Base-by-base conservation (phyloP, 2,329 filamentous ascomycete species). In the Sclerotinia glacialis region DNA sequence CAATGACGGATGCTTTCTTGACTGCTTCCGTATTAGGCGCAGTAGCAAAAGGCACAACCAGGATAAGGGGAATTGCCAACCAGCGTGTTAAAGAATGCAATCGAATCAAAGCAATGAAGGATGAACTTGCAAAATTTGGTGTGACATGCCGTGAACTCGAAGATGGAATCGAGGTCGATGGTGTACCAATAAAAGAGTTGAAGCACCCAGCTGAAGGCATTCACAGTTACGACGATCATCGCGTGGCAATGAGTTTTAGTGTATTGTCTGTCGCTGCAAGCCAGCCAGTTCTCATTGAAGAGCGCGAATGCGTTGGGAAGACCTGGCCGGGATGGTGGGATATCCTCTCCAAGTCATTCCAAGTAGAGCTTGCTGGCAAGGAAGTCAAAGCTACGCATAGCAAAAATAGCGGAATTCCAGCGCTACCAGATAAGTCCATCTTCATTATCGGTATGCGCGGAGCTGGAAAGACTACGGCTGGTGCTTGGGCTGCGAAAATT, bases 321-420 rank as follows among this genome's bases (percentile, higher is more conserved):
- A 99, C 95, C 2, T 99, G 95, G 95, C 95, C 95, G 0, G 95
- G 94, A 12, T 99, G 95, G 92, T 99, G 95, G 95, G 95, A 99
- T 78, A 87, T 89, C 23, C 80, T 98, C 66, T 88, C 89, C 28
- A 87, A 90, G 71, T 85, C 86, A 18, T 99, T 97, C 81, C 83
- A 87, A 44, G 90, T 91, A 37, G 79, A 83, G 37, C 81, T 98
- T n/a, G 85, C 89, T 68, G 95, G 95, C 16, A 85, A 89, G 46
- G 92, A 76, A 52, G 67, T 73, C 40, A 76, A 76, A 49, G 74
- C 72, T 64, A 71, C 79, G 55, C 77, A 78, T 31, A 74, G 77
- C 14, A 79, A 78, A 40, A 72, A 75, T 16, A 71, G 75, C 64
- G 77, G 77, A 67, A 81, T 79, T 69, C 77, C 72, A 60, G 77